These are phyloP conservation scores for Claviceps sp. DNA, from an alignment of 2,329 filamentous ascomycete species.

Conservation along the genomic window DNA sequence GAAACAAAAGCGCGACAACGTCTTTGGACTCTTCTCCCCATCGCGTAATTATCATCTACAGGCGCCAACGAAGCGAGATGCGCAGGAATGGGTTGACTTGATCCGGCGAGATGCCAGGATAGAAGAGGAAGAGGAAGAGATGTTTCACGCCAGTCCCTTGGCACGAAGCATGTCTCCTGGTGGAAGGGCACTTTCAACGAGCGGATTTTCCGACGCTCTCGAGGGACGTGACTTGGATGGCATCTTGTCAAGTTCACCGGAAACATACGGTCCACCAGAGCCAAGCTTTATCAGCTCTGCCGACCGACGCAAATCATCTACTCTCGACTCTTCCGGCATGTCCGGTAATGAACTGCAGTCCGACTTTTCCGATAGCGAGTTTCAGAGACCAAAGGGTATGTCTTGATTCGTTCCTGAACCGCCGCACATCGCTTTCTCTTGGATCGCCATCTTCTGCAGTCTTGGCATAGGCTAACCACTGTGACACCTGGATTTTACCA, in stretches of 20 bases:
- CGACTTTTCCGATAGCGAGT: constrained; percentile 67
- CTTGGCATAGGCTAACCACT: neutral
- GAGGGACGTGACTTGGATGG: constrained; percentile 25
- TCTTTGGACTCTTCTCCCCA: constrained; percentile 87
- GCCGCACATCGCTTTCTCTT: neutral
- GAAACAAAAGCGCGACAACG: constrained; percentile 72
- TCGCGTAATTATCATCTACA: constrained; percentile 87
- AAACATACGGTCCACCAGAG: constrained; percentile 29
- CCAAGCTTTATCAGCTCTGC: constrained; percentile 20
- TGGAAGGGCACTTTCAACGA: constrained; percentile 2
- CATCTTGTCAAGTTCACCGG: constrained; percentile 46
- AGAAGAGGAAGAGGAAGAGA: constrained; percentile 78
- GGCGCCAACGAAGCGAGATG: constrained; percentile 58
- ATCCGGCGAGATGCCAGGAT: constrained; percentile 71
- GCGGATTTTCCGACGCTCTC: constrained; percentile 3
- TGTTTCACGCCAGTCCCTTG: constrained; percentile 57
- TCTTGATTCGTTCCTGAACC: neutral
- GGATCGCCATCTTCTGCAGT: neutral
- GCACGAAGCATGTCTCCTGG: constrained; percentile 32
- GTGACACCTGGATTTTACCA: no score
- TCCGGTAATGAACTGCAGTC: constrained; percentile 59
- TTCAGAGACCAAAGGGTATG: constrained; percentile 28
- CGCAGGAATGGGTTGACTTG: constrained; percentile 72
- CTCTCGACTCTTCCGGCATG: constrained; percentile 49
- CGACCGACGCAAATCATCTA: constrained; percentile 44